Evolutionary conservation across 2,329 filamentous ascomycete genomes (phyloP), one percentile per base, ranked within the genome.

Genomic region (Monosporascus ibericus): DNA sequence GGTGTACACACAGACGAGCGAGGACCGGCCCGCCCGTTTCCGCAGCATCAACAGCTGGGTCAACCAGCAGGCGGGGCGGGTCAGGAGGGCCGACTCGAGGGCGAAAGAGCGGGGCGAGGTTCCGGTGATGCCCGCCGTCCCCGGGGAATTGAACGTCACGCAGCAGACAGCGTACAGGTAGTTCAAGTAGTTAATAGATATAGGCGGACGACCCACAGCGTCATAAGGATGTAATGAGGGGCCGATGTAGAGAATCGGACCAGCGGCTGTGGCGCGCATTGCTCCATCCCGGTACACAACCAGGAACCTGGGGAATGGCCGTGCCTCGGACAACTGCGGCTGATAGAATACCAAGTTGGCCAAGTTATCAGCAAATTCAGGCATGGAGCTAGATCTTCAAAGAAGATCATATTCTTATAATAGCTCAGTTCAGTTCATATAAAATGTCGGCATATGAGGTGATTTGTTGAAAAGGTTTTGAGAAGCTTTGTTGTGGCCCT

Each of bases 21-120:
- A 82, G 36, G 80, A 84, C 55, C 65, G 68, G 44, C 75, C 79
- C 5, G 72, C 79, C 15, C 75, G 77, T 5, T 86, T 85, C 64
- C 75, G 80, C 37, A 77, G 73, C 6, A 73, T 87, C 52, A 75
- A 73, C 52, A 84, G 81, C 30, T 87, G 84, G 84, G 83, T 87
- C 2, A 77, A 77, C 58, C 82, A 87, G 62, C 84, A 87, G 65
- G 77, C 77, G 8, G 77, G 76, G 2, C 74, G 80, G 3, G 65
- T 82, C 30, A 75, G 75, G 60, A 72, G 76, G 25, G 75, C 73
- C 2, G 70, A 75, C 58, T 70, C 73, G 52, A 71, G 69, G 40
- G 63, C 63, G 8, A 55, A 64, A 39, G 66, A 67, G 46, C 54
- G 62, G 18, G 61, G 60, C 40, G 61, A 64, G 47, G 54, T 64